Evolutionary conservation across 768 basidiomycete genomes (phyloP), one percentile per base, ranked within the genome.

Genomic region (Sutorius australiensis): DNA sequence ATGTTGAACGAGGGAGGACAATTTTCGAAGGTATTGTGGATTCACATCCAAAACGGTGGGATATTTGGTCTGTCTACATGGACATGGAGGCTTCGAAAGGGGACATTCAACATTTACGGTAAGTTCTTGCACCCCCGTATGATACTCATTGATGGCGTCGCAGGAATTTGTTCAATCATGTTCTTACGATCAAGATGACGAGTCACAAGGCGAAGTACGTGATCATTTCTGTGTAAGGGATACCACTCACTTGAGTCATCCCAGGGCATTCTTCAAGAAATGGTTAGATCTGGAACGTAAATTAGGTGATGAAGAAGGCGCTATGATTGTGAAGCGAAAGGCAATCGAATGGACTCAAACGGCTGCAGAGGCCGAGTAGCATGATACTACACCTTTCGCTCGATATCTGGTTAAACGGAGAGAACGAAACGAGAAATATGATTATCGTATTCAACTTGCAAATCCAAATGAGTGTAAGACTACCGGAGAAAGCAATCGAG

Each of bases 1-100:
- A 98, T 60, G 77, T 91, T 2, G 97, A 99, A 68, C 84, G 97
- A 43, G 97, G 95, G 28, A 89, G 89, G 67, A 99, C 95, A 1
- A 78, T 99, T 46, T 98, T 97, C 55, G 95, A 98, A 66, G 97
- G 95, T 40, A 91, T 99, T 58, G 75, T 98, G 40, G 95, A 97
- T 71, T 92, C 90, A 13, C 93, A 98, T 73, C 87, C 93, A 4
- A 98, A 95, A 72, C 82, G 92, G 50, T 87, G 94, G 80, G 94
- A 98, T 64, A 74, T 98, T 45, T 98, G 97, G 95, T 89, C 86
- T 37, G 76, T 98, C 46, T 99, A 99, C 71, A 86, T 98, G 71
- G 97, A 99, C 68, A 95, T 97, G 88, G 92, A 98, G 66, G 86
- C 85, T 5, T 79, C 80, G 31, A 86, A 87, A 68, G 73, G 77